These are phyloP conservation scores for Paramecium primaurelia DNA, from an alignment of 73 alveolate species.

Conservation along the genomic window DNA sequence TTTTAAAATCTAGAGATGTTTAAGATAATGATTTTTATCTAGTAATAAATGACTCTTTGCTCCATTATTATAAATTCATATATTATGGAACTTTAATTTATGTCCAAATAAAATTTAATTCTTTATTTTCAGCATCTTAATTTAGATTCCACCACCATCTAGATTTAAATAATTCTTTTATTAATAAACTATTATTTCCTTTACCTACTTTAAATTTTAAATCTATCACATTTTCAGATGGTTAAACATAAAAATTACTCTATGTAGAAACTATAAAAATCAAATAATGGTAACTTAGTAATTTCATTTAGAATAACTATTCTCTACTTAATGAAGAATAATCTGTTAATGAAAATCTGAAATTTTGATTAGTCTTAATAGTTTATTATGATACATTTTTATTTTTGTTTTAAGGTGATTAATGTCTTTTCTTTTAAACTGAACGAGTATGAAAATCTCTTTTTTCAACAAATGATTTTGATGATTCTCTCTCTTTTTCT, in stretches of 20 bases:
- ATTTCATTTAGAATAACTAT: neutral
- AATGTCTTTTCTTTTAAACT: neutral
- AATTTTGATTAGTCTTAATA: conserved; percentile 2
- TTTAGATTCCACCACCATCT: conserved; percentile 45
- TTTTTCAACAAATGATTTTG: conserved; percentile 7
- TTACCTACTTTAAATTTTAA: conserved; percentile 23
- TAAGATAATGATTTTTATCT: neutral
- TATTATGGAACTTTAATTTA: neutral
- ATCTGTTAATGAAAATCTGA: conserved; percentile 26
- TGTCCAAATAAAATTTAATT: conserved; percentile 20
- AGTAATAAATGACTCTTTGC: neutral
- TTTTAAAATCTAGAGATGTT: neutral
- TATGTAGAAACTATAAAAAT: conserved; percentile 1
- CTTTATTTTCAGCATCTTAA: neutral
- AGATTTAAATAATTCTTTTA: conserved; percentile 16
- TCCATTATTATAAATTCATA: neutral
- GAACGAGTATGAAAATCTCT: neutral
- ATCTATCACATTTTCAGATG: neutral
- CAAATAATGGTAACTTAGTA: conserved; percentile 8
- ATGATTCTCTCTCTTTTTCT: neutral
- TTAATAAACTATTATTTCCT: conserved; percentile 19
- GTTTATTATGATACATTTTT: neutral
- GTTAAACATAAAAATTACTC: neutral
- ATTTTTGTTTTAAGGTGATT: neutral
- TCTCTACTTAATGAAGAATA: conserved; percentile 36